Percentiles rank a stretch among this genome's conserved stretches.
Evolutionary conservation across 495 filamentous ascomycete genomes (phyloP).

Genomic region (Penicillium flavigenum): DNA sequence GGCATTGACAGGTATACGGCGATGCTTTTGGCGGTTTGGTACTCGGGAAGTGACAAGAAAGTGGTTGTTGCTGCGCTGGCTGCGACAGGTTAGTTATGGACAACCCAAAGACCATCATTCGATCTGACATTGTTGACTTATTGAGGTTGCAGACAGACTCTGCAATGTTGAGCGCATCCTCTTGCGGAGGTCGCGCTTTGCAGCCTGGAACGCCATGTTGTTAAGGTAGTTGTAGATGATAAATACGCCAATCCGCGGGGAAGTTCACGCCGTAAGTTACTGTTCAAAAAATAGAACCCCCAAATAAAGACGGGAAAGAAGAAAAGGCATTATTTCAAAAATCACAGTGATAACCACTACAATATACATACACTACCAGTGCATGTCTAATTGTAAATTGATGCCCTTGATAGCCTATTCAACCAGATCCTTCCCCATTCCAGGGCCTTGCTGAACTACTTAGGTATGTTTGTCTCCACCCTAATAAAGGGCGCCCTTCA

Average conservation of each 20-base stretch:
- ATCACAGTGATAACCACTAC: conserved; percentile 6
- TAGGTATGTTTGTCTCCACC: conserved; percentile 18
- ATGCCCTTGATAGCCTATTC: no score
- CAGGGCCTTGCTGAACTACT: not conserved
- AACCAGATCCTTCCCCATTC: not conserved
- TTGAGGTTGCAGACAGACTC: conserved; percentile 54
- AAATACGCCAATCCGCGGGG: not conserved
- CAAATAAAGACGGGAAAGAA: no score
- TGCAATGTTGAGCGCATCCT: conserved; percentile 64
- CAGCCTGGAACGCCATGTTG: conserved; percentile 55
- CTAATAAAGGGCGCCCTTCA: conserved; percentile 15
- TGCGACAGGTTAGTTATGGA: conserved; percentile 34
- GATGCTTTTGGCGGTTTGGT: conserved; percentile 67
- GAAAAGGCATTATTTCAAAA: not conserved
- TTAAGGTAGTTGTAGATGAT: not conserved
- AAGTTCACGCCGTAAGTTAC: not conserved
- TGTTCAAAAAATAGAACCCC: no score
- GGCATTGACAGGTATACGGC: conserved; percentile 95
- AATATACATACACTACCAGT: not conserved
- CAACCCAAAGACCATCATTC: not conserved
- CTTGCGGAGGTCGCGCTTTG: conserved; percentile 72
- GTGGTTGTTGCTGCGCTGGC: conserved; percentile 57
- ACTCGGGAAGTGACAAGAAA: conserved; percentile 62
- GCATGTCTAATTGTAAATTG: not conserved
- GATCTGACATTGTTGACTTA: conserved; percentile 64